Conservation (phyloP, 2,329 filamentous ascomycete species). For the Aspergillus sp. region DNA sequence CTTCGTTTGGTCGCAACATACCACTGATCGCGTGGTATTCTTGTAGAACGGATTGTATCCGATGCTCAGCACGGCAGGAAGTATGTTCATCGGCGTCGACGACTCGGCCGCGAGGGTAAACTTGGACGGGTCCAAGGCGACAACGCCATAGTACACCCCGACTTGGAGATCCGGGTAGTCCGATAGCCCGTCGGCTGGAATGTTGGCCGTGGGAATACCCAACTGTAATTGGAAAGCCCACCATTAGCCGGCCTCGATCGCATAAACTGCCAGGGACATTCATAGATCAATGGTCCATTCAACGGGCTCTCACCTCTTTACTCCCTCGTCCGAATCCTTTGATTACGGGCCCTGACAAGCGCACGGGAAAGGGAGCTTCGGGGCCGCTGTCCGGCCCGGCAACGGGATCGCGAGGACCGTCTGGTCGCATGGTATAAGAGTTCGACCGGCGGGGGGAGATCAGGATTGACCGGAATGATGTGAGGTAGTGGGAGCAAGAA, state of each 20-base stretch:
- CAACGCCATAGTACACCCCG: constrained; percentile 94
- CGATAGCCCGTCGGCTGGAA: constrained; percentile 66
- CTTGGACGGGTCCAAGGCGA: constrained; percentile 60
- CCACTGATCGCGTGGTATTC: constrained; percentile 78
- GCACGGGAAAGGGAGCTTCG: constrained; percentile 74
- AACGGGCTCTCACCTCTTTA: constrained; percentile 67
- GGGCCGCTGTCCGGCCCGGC: constrained; percentile 74
- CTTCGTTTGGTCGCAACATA: constrained; percentile 30
- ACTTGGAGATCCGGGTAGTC: constrained; percentile 61
- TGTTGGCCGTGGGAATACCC: constrained; percentile 94
- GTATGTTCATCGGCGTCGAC: constrained; percentile 47
- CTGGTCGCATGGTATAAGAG: constrained; percentile 43
- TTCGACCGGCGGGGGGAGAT: not conserved
- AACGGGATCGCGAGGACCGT: constrained; percentile 63
- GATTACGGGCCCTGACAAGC: constrained; percentile 82
- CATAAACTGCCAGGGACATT: not conserved
- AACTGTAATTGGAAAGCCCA: constrained; percentile 54
- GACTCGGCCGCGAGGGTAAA: constrained; percentile 22
- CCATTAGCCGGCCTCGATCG: not conserved
- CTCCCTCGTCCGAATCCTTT: constrained; percentile 91
- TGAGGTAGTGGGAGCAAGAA: not conserved
- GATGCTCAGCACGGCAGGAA: constrained; percentile 89
- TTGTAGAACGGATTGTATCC: constrained; percentile 98
- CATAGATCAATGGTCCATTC: too few species aligned
- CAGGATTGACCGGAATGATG: not conserved